Evolutionary conservation across 2,329 filamentous ascomycete species (phyloP).

Genomic region (Colletotrichum plurivorum): DNA sequence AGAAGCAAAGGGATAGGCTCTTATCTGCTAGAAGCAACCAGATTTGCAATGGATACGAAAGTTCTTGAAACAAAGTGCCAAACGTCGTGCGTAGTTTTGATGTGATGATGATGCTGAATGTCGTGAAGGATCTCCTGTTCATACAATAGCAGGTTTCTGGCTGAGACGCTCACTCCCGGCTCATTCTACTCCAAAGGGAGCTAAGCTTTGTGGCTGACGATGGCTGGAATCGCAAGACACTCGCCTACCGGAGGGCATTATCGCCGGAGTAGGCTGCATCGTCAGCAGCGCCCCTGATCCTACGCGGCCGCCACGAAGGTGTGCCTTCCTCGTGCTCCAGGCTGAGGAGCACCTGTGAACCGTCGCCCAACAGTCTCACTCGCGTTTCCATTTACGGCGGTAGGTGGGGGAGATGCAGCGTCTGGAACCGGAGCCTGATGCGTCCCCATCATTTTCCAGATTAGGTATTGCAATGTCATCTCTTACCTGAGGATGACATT

Average conservation of each 20-base stretch:
- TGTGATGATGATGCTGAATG: background rate
- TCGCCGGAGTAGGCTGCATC: background rate
- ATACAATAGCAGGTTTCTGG: background rate
- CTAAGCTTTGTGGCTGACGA: conserved; percentile 8
- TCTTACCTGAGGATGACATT: background rate
- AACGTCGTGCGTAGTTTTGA: background rate
- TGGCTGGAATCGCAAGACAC: background rate
- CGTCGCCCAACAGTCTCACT: background rate
- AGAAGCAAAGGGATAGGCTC: background rate
- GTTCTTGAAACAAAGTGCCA: background rate
- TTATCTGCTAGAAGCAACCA: background rate
- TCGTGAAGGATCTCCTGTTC: background rate
- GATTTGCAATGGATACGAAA: conserved; percentile 14
- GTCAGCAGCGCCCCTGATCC: conserved; percentile 4
- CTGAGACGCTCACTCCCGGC: background rate
- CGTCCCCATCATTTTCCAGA: background rate
- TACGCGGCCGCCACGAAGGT: background rate
- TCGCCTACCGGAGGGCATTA: background rate
- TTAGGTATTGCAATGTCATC: background rate
- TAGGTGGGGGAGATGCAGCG: background rate
- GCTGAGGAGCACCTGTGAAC: too few relatives aligned
- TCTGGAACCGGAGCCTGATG: conserved; percentile 4
- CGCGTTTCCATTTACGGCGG: background rate
- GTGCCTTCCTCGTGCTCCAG: too few relatives aligned
- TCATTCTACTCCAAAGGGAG: background rate